Percentiles rank a stretch among this genome's conserved stretches.
phyloP scores from a whole-genome alignment of 2,329 filamentous ascomycete genomes.

The Talaromyces sp. region DNA sequence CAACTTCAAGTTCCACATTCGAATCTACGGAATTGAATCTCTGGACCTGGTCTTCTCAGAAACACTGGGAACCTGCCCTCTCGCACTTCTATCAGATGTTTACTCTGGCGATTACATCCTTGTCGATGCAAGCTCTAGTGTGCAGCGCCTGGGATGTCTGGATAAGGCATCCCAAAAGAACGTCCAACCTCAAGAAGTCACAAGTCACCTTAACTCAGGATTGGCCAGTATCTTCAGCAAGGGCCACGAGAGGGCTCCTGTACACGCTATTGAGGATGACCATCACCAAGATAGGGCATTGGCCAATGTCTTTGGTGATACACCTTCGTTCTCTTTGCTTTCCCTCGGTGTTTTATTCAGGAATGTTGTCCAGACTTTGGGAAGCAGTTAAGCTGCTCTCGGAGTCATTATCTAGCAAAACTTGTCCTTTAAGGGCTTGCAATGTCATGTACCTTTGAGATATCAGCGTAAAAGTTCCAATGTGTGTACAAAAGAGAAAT shows the following conservation, averaged over 20 bases:
- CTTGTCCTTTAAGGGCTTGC: neutral
- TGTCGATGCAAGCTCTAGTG: slow-evolving; percentile 73
- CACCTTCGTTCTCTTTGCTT: slow-evolving; percentile 43
- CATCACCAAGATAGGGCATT: slow-evolving; percentile 33
- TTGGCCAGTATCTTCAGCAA: slow-evolving; percentile 39
- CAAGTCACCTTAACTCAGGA: slow-evolving; percentile 32
- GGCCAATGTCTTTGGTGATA: slow-evolving; percentile 41
- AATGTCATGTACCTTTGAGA: slow-evolving; percentile 12
- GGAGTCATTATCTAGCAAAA: neutral
- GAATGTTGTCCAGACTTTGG: slow-evolving; percentile 40
- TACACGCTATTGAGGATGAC: slow-evolving; percentile 10
- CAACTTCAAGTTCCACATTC: slow-evolving; percentile 51
- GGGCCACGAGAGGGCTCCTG: slow-evolving; percentile 11
- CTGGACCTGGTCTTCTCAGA: slow-evolving; percentile 62
- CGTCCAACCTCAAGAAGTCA: slow-evolving; percentile 25
- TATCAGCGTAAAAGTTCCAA: neutral
- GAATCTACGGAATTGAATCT: slow-evolving; percentile 67
- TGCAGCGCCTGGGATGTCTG: slow-evolving; percentile 53
- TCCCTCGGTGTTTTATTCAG: slow-evolving; percentile 41
- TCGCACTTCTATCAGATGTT: slow-evolving; percentile 67
- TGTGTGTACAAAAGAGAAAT: slow-evolving; percentile 13
- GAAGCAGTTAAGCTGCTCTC: slow-evolving; percentile 17
- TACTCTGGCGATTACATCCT: slow-evolving; percentile 72
- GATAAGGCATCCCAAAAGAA: slow-evolving; percentile 28
- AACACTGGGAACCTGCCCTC: slow-evolving; percentile 60